Conservation (phyloP, 495 filamentous ascomycete genomes). For the Ascodesmis nigricans region DNA sequence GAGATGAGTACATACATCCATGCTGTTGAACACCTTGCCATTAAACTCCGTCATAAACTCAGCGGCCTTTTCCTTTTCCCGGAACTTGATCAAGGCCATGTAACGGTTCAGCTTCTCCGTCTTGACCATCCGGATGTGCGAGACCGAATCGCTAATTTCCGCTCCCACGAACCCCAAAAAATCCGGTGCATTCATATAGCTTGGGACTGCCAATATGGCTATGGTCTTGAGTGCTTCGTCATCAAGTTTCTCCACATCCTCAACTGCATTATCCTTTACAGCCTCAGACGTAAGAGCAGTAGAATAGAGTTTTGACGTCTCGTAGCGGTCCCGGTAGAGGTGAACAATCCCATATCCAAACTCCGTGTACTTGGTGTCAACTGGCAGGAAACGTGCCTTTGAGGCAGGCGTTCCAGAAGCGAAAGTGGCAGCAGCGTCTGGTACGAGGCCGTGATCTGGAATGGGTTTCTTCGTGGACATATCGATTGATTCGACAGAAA, state of each 20-base stretch:
- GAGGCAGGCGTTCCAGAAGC: constrained; percentile 30
- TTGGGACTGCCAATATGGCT: constrained; percentile 85
- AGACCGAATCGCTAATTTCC: constrained; percentile 66
- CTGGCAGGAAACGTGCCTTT: constrained; percentile 56
- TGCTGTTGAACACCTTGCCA: constrained; percentile 80
- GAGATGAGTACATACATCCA: constrained; percentile 44
- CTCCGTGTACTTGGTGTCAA: constrained; percentile 55
- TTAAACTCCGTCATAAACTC: constrained; percentile 76
- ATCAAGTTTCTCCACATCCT: constrained; percentile 14
- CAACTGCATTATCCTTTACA: constrained; percentile 7
- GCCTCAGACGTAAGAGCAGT: constrained; percentile 4
- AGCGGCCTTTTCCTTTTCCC: constrained; percentile 46
- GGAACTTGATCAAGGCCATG: constrained; percentile 94
- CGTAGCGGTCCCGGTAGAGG: constrained; percentile 67
- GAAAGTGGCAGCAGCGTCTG: constrained; percentile 9
- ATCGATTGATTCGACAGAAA: constrained; percentile 46
- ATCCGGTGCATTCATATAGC: constrained; percentile 74
- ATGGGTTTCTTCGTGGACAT: constrained; percentile 28
- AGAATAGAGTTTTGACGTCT: constrained; percentile 36
- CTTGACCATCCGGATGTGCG: constrained; percentile 87
- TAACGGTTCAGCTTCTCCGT: constrained; percentile 76
- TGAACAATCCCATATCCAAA: constrained; percentile 86
- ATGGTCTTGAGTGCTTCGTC: constrained; percentile 65
- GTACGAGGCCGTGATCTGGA: constrained; percentile 19
- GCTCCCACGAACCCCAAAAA: constrained; percentile 86